Conservation (phyloP, 2,329 filamentous ascomycete genomes). For the Celoporthe dispersa region DNA sequence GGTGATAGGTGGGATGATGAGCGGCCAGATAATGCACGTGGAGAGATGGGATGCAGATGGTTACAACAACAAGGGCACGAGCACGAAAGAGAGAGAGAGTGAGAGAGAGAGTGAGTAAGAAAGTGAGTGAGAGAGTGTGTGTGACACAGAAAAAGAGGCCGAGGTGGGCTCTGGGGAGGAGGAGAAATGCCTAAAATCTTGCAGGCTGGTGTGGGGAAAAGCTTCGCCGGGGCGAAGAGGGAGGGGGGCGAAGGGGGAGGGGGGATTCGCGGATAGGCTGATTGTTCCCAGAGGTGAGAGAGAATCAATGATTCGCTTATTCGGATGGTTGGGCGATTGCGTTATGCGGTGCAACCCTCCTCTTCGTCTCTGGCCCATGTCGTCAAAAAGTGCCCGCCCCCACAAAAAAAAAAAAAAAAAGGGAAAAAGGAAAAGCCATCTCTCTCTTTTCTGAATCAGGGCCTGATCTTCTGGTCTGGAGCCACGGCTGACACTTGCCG, state of each 20-base stretch:
- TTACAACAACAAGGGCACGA: not conserved
- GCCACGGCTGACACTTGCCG: slow-evolving; percentile 19
- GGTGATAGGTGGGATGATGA: slow-evolving; percentile 5
- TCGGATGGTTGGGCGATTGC: not conserved
- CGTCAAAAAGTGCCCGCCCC: not conserved
- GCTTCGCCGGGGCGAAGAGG: not conserved
- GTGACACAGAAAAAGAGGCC: not conserved
- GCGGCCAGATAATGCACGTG: slow-evolving; percentile 10
- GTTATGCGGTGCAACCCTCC: slow-evolving; percentile 6
- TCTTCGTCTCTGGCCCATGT: not conserved
- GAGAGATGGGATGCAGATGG: slow-evolving; percentile 1
- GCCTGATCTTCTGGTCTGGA: not conserved
- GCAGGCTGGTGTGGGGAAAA: not conserved
- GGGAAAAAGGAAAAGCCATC: not conserved
- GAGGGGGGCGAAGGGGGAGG: not conserved
- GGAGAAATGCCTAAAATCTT: not conserved
- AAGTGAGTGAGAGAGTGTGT: not conserved
- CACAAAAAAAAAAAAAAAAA: not conserved
- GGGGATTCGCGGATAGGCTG: not conserved
- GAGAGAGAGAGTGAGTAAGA: not conserved
- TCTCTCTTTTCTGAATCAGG: not conserved
- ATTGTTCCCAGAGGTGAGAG: not conserved
- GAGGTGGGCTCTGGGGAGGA: not conserved
- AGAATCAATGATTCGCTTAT: not conserved
- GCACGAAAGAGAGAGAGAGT: not conserved